Base-by-base conservation (phyloP, 495 filamentous ascomycete genomes). In the Thermothielavioides terrestris region DNA sequence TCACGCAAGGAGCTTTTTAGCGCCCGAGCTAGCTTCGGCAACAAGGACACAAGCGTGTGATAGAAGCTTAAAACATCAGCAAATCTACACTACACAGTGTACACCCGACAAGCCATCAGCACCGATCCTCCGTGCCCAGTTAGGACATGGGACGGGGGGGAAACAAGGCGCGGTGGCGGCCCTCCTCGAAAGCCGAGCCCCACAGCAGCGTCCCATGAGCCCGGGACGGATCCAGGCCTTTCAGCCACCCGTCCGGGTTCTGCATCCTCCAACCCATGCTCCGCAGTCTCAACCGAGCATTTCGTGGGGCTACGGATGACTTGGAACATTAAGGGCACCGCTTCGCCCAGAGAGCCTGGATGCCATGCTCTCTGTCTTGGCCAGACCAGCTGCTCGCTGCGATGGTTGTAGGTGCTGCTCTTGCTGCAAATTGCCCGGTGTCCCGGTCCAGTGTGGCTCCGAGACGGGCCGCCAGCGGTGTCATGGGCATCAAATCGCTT, bases 201-300 rank as follows among this genome's bases (percentile, higher is more conserved):
- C 47, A 42, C 47, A 42, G 20, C 28, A 42, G 15, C 39, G 47
- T 42, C 30, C 47, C 47, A 50, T 30, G 39, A 42, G 31, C 30
- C 27, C 35, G 47, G 47, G 47, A 42, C 47, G 39, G 17, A 10
- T 25, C 37, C 44, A 35, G 43, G 39, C 47, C 47, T 35, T 36
- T 42, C 31, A 34, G 20, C 20, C 28, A 41, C 8, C 23, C 2
- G 20, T 17, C 46, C 35, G 15, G 39, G 39, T 42, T 26, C 21
- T 14, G 30, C 39, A 42, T 42, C 38, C 47, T 36, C 22, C 47
- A 14, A 34, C 25, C 26, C 10, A 22, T 50, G 39, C 47, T 36
- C 39, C 6, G 15, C 14, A 46, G n/a, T n/a, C n/a, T n/a, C n/a
- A n/a, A n/a, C n/a, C n/a, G n/a, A n/a, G n/a, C n/a, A n/a, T n/a